Conservation (phyloP, 495 filamentous ascomycete genomes). For the Penicillium ochrochloron region DNA sequence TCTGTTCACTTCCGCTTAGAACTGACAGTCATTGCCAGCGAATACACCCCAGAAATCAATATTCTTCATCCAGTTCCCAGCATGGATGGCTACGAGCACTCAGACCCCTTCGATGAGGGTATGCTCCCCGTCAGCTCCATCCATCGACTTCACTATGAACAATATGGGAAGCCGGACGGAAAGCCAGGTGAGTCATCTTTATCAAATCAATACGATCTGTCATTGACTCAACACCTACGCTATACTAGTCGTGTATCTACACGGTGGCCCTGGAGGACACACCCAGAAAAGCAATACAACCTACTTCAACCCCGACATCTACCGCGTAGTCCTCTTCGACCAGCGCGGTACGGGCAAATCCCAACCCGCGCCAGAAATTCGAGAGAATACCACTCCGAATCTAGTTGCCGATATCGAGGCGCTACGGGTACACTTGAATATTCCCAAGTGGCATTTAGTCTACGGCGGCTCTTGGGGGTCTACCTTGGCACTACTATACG, state of each 20-base stretch:
- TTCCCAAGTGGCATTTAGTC: conserved; percentile 50
- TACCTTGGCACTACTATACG: conserved; percentile 47
- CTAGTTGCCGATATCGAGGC: conserved; percentile 51
- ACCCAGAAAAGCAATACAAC: conserved; percentile 39
- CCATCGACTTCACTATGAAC: conserved; percentile 48
- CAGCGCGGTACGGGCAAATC: conserved; percentile 54
- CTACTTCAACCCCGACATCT: conserved; percentile 51
- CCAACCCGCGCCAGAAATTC: conserved; percentile 39
- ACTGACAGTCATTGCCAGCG: background rate
- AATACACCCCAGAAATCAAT: background rate
- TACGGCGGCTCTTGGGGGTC: conserved; percentile 57
- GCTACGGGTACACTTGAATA: conserved; percentile 42
- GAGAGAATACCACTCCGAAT: conserved; percentile 49
- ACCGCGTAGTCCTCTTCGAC: conserved; percentile 51
- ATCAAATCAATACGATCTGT: background rate
- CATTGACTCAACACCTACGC: background rate
- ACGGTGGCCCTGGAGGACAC: conserved; percentile 50
- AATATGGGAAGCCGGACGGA: conserved; percentile 46
- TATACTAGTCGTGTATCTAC: conserved; percentile 44
- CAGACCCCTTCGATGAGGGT: conserved; percentile 32
- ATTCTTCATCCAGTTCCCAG: background rate
- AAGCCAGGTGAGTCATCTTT: conserved; percentile 29
- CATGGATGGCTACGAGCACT: conserved; percentile 26
- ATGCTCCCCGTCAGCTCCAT: conserved; percentile 40
- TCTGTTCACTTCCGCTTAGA: background rate